Conservation (phyloP, 495 filamentous ascomycete species). For the Cercophora sp. region DNA sequence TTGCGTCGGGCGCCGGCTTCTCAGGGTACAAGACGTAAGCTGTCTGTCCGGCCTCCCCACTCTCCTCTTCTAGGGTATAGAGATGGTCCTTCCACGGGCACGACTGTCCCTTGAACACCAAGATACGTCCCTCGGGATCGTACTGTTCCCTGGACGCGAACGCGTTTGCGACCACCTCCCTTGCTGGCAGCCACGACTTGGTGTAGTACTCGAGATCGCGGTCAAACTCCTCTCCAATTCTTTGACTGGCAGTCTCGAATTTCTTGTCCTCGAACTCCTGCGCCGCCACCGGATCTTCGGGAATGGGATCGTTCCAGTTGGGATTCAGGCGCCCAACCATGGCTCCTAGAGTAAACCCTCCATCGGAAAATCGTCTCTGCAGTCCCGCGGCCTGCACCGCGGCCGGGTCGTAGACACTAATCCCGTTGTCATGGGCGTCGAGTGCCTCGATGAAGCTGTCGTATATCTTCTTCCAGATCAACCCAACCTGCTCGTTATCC, state of each 20-base stretch:
- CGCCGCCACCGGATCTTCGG: slow-evolving; percentile 48
- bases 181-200: slow-evolving; percentile 80
- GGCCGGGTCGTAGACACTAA: slow-evolving; percentile 69
- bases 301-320: slow-evolving; percentile 54
- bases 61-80: slow-evolving; percentile 73
- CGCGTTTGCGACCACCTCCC: slow-evolving; percentile 67
- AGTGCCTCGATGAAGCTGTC: slow-evolving; percentile 90
- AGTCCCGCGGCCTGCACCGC: slow-evolving; percentile 60
- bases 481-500: slow-evolving; percentile 60
- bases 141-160: slow-evolving; percentile 60
- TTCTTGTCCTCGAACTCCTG: slow-evolving; percentile 75
- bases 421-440: slow-evolving; percentile 96
- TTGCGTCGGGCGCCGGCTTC: slow-evolving; percentile 59
- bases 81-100: slow-evolving; percentile 96
- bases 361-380: slow-evolving; percentile 73
- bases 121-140: slow-evolving; percentile 70
- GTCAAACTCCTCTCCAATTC: slow-evolving; percentile 83
- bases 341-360: slow-evolving; percentile 76
- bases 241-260: slow-evolving; percentile 68
- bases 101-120: slow-evolving; percentile 69
- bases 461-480: slow-evolving; percentile 87
- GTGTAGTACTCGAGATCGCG: slow-evolving; percentile 70
- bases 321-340: slow-evolving; percentile 82
- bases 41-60: slow-evolving; percentile 50
- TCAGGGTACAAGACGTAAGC: slow-evolving; percentile 97